Percentiles rank a stretch among this genome's conserved stretches.
These are phyloP conservation scores for Wickerhamiella kazuoi DNA, from an alignment of 805 yeast genomes.

Conservation along the genomic window DNA sequence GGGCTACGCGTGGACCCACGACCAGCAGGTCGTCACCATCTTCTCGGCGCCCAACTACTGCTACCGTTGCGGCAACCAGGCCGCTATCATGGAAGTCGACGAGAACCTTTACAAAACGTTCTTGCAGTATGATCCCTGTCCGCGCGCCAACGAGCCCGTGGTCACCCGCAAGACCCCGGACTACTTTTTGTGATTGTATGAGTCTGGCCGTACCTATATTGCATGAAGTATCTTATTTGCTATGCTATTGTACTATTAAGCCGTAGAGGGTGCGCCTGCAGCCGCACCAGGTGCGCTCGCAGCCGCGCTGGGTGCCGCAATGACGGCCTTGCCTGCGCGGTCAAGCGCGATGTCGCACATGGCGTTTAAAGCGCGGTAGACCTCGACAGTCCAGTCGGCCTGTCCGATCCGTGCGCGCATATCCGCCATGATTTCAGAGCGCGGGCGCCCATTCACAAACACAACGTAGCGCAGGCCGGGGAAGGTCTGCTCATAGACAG, in stretches of 20 bases:
- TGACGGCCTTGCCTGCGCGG: conserved; percentile 46
- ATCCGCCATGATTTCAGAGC: conserved; percentile 44
- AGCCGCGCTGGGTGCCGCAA: too few species aligned
- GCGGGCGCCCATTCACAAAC: conserved; percentile 68
- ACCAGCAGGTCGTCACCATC: conserved; percentile 82
- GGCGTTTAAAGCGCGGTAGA: conserved; percentile 54
- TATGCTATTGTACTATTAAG: too few species aligned
- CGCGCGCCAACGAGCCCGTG: conserved; percentile 95
- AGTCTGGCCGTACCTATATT: conserved; percentile 9
- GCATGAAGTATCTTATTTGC: conserved; percentile 25
- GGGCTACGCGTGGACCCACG: conserved; percentile 91
- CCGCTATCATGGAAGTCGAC: conserved; percentile 95
- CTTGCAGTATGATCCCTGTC: conserved; percentile 90
- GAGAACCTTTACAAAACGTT: conserved; percentile 70
- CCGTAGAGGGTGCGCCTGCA: too few species aligned
- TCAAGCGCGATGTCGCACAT: conserved; percentile 87
- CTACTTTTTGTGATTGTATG: conserved; percentile 46
- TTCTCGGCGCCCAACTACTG: conserved; percentile 94
- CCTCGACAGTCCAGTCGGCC: conserved; percentile 37
- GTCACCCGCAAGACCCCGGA: conserved; percentile 95
- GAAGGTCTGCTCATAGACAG: conserved; percentile 40
- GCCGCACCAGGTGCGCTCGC: too few species aligned
- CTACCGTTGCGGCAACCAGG: conserved; percentile 95
- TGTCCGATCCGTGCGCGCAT: conserved; percentile 44
- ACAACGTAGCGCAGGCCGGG: conserved; percentile 72